phyloP scores from a whole-genome alignment of 1,284 basidiomycete species.

The Earliella scabrosa region DNA sequence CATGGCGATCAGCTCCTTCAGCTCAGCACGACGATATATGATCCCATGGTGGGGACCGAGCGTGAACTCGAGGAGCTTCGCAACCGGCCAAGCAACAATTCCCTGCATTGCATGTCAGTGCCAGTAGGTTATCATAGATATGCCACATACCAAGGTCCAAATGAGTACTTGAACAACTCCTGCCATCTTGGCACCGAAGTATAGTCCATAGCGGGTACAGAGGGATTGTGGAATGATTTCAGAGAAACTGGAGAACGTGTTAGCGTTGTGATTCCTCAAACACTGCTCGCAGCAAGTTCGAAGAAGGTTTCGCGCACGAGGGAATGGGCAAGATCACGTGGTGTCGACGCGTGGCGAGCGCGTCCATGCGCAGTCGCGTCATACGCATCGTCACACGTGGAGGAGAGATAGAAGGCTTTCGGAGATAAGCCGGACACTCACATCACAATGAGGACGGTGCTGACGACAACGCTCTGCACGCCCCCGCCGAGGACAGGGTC shows the following conservation, averaged over 20 bases:
- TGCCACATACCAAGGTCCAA: slow-evolving; percentile 60
- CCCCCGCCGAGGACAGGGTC: slow-evolving; percentile 90
- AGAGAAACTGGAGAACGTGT: slow-evolving; percentile 60
- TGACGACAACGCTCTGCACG: slow-evolving; percentile 79
- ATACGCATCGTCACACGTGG: slow-evolving; percentile 2
- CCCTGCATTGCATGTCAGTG: slow-evolving; percentile 46
- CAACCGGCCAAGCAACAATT: slow-evolving; percentile 82
- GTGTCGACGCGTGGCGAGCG: slow-evolving; percentile 13
- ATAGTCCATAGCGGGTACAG: slow-evolving; percentile 91
- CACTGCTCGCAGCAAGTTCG: neutral
- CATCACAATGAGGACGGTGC: slow-evolving; percentile 88
- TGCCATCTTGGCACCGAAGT: slow-evolving; percentile 91
- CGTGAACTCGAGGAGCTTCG: slow-evolving; percentile 66
- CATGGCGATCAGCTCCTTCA: slow-evolving; percentile 77
- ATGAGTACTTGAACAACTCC: slow-evolving; percentile 76
- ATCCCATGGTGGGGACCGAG: slow-evolving; percentile 70
- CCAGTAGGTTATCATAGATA: neutral
- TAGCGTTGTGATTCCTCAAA: neutral
- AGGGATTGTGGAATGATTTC: slow-evolving; percentile 93
- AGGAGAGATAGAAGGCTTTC: neutral
- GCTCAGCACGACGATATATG: slow-evolving; percentile 60
- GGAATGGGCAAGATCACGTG: no score
- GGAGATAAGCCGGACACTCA: slow-evolving; percentile 43
- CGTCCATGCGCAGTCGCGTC: slow-evolving; percentile 16
- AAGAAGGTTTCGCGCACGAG: no score